Conservation (phyloP, 2,329 filamentous ascomycete genomes). For the Fusarium annulatum region DNA sequence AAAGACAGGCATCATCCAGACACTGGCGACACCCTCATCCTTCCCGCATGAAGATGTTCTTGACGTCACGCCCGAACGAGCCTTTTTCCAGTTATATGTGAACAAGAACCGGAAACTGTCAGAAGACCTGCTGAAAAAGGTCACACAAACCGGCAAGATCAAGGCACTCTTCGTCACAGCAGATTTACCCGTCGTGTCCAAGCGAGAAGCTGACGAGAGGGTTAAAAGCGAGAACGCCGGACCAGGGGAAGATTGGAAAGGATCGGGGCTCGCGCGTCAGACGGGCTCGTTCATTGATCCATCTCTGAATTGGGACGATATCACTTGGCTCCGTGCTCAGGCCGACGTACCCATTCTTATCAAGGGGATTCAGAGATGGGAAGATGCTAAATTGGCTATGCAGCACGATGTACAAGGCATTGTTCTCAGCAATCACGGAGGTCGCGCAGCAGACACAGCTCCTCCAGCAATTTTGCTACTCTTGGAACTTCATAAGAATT, state of each 20-base stretch:
- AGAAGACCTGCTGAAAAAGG: constrained; percentile 59
- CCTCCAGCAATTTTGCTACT: not conserved
- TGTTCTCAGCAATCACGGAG: constrained; percentile 77
- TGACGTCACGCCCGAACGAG: constrained; percentile 13
- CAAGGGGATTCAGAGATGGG: constrained; percentile 75
- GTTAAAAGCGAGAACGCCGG: constrained; percentile 54
- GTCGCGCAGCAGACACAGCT: constrained; percentile 62
- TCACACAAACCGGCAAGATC: constrained; percentile 56
- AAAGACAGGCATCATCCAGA: constrained; percentile 65
- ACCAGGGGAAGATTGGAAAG: constrained; percentile 62
- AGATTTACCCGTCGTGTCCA: constrained; percentile 67
- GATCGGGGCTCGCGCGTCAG: constrained; percentile 64
- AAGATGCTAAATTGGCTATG: constrained; percentile 70
- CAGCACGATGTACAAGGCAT: constrained; percentile 73
- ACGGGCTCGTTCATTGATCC: constrained; percentile 69
- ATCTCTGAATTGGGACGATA: constrained; percentile 70
- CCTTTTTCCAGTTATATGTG: constrained; percentile 72
- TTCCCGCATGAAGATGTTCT: constrained; percentile 67
- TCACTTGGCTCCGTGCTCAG: constrained; percentile 68
- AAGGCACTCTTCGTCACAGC: constrained; percentile 69
- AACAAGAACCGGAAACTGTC: constrained; percentile 65
- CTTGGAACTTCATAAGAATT: not conserved
- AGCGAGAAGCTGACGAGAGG: constrained; percentile 62
- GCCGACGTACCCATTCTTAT: constrained; percentile 67
- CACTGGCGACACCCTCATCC: constrained; percentile 70